Evolutionary conservation across 331 rosid species (phyloP), one percentile per base, ranked within the genome.

Genomic region (Phaseolus coccineus): DNA sequence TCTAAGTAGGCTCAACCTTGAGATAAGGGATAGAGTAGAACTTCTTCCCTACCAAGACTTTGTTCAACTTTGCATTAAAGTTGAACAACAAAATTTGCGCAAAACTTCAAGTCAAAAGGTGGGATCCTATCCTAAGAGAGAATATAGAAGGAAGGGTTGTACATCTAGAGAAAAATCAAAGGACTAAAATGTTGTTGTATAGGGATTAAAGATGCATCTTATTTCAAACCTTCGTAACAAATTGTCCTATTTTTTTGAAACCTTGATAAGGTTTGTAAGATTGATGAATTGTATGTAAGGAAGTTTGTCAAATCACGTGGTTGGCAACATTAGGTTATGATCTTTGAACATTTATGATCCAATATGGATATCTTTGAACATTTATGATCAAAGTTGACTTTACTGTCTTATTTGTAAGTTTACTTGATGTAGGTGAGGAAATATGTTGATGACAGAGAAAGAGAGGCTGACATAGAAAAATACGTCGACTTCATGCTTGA

Each of bases 401-500:
- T 7, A 66, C 10, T 55, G 55, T 50, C 5, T 66, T 76, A 66
- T 72, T 35, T 69, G 39, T 58, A 68, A 74, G 56, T 80, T 66
- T 30, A 63, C 19, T 0, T 73, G 64, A 77, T 84, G 79, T 82
- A 96, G 98, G 82, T 96, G 82, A 88, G 97, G 85, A 98, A 96
- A 90, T 96, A 93, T 3, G 99, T 96, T 0, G 99, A 96, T 62
- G 98, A 93, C 90, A 96, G 97, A 0, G 99, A 19, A 19, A 19
- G 0, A 19, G 22, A 19, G 22, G 22, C 0, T 62, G 98, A 93
- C 90, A 96, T 97, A 0, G 98, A 96, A 85, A 98, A 96, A 76
- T 96, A 91, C 80, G 93, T 96, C 90, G 91, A 96, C 89, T 93
- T 96, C 50, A 96, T 96, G 99, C 86, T 96, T 89, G 99, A 93